Percentiles rank a stretch among this genome's conserved stretches.
phyloP scores from a whole-genome alignment of 495 filamentous ascomycete genomes.

The Neurospora tetrasperma region DNA sequence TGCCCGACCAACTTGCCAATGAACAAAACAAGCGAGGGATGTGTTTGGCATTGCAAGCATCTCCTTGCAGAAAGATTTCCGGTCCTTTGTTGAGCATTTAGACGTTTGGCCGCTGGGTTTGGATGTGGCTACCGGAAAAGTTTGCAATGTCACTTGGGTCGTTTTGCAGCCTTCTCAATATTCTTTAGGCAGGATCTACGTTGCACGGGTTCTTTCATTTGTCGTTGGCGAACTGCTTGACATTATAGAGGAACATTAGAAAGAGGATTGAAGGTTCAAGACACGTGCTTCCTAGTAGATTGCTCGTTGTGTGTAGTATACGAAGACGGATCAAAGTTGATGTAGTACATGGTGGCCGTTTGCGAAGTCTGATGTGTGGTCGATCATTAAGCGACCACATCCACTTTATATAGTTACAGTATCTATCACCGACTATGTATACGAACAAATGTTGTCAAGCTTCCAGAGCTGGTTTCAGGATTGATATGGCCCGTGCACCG shows the following conservation, averaged over 20 bases:
- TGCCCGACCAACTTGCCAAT: not conserved
- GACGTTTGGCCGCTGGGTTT: not conserved
- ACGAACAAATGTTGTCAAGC: not conserved
- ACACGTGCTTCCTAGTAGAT: not conserved
- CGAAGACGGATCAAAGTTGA: not conserved
- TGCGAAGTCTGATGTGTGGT: not conserved
- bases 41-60: not conserved
- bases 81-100: not conserved
- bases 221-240: not conserved
- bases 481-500: not conserved
- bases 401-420: not conserved
- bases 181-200: not conserved
- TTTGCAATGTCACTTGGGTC: not conserved
- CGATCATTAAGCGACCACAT: too few relatives aligned
- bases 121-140: not conserved
- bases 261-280: not conserved
- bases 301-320: not conserved
- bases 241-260: not conserved
- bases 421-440: not conserved
- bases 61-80: not conserved
- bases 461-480: not conserved
- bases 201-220: not conserved
- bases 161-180: not conserved
- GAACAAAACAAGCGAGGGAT: not conserved
- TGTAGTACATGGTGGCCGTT: not conserved